Evolutionary conservation across 2,329 filamentous ascomycete species (phyloP).

Genomic region (Xylariaceae sp.): DNA sequence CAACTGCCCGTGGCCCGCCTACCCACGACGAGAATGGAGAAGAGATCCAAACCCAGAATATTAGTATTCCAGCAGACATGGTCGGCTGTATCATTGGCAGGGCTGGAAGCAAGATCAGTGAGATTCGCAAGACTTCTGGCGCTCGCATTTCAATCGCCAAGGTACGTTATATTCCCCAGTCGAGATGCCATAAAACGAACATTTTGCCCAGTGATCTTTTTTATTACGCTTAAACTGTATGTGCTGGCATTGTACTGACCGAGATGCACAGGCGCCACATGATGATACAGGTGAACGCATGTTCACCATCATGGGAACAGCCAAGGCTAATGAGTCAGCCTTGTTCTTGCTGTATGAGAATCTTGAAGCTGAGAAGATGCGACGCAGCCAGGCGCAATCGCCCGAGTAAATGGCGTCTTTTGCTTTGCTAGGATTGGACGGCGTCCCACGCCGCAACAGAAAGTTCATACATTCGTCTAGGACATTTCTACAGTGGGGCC

Average conservation of each 20-base stretch:
- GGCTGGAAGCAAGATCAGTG: conserved; percentile 93
- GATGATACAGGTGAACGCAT: conserved; percentile 97
- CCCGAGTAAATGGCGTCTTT: conserved; percentile 40
- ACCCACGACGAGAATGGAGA: conserved; percentile 94
- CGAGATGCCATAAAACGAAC: neutral
- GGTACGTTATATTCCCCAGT: conserved; percentile 38
- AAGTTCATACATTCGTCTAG: conserved; percentile 32
- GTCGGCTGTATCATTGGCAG: conserved; percentile 98
- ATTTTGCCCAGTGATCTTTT: neutral
- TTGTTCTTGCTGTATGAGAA: conserved; percentile 98
- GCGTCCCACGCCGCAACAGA: conserved; percentile 26
- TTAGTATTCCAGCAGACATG: conserved; percentile 99
- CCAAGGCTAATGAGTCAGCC: conserved; percentile 89
- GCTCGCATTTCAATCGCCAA: conserved; percentile 98
- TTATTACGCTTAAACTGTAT: neutral
- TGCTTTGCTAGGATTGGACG: conserved; percentile 19
- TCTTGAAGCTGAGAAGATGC: conserved; percentile 97
- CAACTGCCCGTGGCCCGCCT: conserved; percentile 71
- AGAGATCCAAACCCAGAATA: conserved; percentile 97
- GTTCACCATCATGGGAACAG: conserved; percentile 98
- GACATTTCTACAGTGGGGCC: conserved; percentile 40
- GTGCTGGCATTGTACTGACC: conserved; percentile 15
- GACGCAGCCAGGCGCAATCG: conserved; percentile 71
- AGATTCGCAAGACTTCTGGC: conserved; percentile 94
- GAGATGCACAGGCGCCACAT: conserved; percentile 62